Base-by-base conservation (phyloP, 2,329 filamentous ascomycete genomes). In the Emmonsiellopsis sp. region DNA sequence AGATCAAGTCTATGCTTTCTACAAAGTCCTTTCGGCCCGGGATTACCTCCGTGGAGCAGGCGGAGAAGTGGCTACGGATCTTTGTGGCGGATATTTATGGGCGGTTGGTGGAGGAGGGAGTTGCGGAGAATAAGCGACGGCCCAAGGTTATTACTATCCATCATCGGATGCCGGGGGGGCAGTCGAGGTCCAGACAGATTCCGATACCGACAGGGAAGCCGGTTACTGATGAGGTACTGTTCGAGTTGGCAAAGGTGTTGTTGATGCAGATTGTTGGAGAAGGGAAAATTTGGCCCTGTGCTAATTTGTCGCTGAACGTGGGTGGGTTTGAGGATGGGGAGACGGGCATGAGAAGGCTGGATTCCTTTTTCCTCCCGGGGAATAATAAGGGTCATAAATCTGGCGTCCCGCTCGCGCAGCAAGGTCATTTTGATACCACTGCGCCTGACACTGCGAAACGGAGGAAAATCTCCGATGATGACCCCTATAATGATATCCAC, bases 1-100 rank as follows among this genome's bases (percentile, higher is more conserved):
- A 93, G 64, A 95, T 96, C 74, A 96, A 97, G 68, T 93, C 87
- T 13, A 97, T 98, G 91, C 77, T 97, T 11, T 96, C 90, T 1
- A 91, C 93, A 16, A 98, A 98, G 67, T 94, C 90, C 0, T 98
- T 98, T 64, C 80, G 88, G 30, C 93, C 93, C 0, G 83, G 79
- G 53, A 92, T 97, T 65, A 87, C 83, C 60, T 85, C 78, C 2
- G 73, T 81, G 15, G 89, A 93, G 20, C 88, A 95, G 67, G 92
- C 85, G 1, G 75, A 81, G 26, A 84, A 84, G 56, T 98, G 93
- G 93, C 76, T 98, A 40, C 80, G 85, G 9, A 96, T 98, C 52
- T 97, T 97, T 67, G 84, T 81, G 4, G 88, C 89, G 1, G 93
- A 98, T 67, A 95, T 98, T 50, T 93, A 87, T 70, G 85, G 88